Percentiles rank a stretch among this genome's conserved stretches.
phyloP scores from a whole-genome alignment of 2,329 filamentous ascomycete species.

The Harringtonia aguacate region DNA sequence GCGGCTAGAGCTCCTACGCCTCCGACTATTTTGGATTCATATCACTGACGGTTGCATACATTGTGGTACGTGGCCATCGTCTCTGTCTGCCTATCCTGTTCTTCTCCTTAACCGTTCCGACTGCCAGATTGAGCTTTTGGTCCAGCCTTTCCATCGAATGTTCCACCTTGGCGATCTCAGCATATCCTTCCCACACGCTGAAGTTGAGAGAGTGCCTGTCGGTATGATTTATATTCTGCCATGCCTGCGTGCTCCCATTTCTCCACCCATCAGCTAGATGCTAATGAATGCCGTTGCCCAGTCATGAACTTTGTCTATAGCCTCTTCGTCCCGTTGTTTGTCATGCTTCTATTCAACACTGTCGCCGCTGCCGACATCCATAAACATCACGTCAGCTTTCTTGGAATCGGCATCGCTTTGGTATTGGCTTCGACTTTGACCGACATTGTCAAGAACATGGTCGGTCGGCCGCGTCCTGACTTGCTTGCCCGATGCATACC shows the following conservation, averaged over 20 bases:
- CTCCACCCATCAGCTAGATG: not conserved
- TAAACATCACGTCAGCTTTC: constrained; percentile 75
- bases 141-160: constrained; percentile 87
- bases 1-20: constrained; percentile 64
- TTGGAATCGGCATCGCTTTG: constrained; percentile 69
- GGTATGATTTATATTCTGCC: constrained; percentile 32
- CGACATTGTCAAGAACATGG: constrained; percentile 81
- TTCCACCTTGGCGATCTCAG: constrained; percentile 78
- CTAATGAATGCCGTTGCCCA: constrained; percentile 16
- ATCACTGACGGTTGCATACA: constrained; percentile 57
- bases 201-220: constrained; percentile 72
- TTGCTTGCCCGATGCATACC: constrained; percentile 71
- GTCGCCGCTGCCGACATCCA: constrained; percentile 53
- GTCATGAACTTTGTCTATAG: constrained; percentile 72
- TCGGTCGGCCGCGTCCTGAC: constrained; percentile 54
- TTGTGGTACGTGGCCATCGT: constrained; percentile 34
- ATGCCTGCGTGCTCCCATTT: not conserved
- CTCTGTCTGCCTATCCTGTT: not conserved
- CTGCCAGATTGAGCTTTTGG: constrained; percentile 50
- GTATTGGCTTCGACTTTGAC: constrained; percentile 75
- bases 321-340: constrained; percentile 55
- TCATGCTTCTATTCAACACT: constrained; percentile 57
- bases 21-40: constrained; percentile 77
- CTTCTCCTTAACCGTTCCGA: not conserved
- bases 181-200: constrained; percentile 79